These are phyloP conservation scores for Cryphonectria nitschkei DNA, from an alignment of 2,329 filamentous ascomycete species.

Conservation along the genomic window DNA sequence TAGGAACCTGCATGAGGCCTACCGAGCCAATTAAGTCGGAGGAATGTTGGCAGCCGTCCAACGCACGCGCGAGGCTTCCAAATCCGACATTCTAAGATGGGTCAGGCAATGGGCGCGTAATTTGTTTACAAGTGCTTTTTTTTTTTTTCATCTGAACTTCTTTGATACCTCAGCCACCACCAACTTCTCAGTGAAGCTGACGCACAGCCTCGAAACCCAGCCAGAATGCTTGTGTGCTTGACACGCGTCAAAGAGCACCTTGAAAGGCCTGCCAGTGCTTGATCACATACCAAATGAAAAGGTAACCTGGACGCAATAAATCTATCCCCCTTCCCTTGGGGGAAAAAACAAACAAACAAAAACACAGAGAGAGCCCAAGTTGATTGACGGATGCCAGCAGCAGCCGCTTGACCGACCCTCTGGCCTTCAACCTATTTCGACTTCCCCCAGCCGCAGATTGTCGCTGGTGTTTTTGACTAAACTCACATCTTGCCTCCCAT, in stretches of 20 bases:
- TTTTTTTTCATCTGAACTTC: neutral
- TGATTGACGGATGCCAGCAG: neutral
- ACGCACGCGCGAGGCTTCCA: neutral
- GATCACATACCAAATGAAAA: too few relatives aligned
- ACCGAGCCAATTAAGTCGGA: neutral
- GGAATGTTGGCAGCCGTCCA: neutral
- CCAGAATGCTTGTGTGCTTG: neutral
- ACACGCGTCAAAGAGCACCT: neutral
- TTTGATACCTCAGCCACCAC: neutral
- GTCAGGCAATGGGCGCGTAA: neutral
- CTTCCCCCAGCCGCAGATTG: neutral
- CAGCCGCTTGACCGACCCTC: neutral
- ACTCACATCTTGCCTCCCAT: neutral
- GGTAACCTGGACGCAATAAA: too few relatives aligned
- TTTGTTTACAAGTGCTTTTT: neutral
- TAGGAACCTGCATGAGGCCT: conserved; percentile 1
- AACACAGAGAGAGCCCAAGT: neutral
- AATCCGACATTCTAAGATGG: neutral
- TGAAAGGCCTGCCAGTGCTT: neutral
- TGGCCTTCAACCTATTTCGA: neutral
- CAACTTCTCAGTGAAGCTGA: neutral
- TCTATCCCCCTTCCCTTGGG: neutral
- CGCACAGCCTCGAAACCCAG: neutral
- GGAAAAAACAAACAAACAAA: too few relatives aligned
- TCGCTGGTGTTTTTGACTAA: neutral